Evolutionary conservation across 192 early-diverging fungal species (phyloP), one percentile per base, ranked within the genome.

Genomic region (Thamnidium elegans): DNA sequence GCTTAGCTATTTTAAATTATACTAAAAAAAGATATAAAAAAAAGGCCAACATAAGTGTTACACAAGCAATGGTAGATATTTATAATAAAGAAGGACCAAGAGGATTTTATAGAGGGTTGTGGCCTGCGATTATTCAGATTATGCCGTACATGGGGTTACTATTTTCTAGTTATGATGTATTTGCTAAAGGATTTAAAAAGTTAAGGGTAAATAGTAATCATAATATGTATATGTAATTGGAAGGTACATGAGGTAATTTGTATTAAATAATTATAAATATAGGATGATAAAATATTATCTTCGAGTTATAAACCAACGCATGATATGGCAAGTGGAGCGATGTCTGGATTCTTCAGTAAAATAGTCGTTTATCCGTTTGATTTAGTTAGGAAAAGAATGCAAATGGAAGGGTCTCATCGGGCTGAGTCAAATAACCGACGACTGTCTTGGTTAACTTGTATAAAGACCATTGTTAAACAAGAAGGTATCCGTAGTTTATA

Each of bases 111-210:
- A 79, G 87, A 45, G 96, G 96, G 1, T 71, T 96, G 48, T 73
- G 86, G 62, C 90, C 96, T 6, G 83, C 93, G 3, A 73, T 92
- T 23, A 71, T 91, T 13, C 92, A 95, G 76, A 94, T 99, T 31
- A 89, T 94, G 73, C 97, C 97, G 14, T 95, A 96, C 58, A 96
- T 96, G 92, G 94, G 94, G 14, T 78, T 95, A 11, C 84, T 94
- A 69, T 99, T 99, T 83, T 83, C 86, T 44, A 86, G 81, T 42
- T 90, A 93, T 69, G 85, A 89, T 60, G 63, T 68, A 23, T 70
- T 91, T 59, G 86, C 81, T 14, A 70, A 72, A 2, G 62, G 46
- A 55, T 80, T 81, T 51, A 55, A 61, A 63, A 69, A 56, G 64
- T 42, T 80, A 39, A 74, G 70, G 68, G 72, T 84, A 72, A 63